These are phyloP conservation scores for Cladosporium halotolerans DNA, from an alignment of 2,329 filamentous ascomycete genomes.

Conservation along the genomic window DNA sequence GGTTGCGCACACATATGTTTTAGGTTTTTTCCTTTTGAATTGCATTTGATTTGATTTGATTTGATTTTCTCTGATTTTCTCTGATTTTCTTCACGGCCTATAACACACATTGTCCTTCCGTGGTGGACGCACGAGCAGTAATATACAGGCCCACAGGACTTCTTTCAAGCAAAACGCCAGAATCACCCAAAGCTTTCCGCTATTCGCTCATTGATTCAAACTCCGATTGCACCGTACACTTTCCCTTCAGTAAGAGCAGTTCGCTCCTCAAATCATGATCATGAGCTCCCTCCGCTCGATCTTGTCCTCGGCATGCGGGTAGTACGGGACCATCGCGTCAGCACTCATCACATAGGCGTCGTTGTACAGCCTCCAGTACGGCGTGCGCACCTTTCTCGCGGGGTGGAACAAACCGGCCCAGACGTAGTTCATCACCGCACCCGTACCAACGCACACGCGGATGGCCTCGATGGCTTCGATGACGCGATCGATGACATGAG, in stretches of 20 bases:
- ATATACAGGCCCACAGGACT: neutral
- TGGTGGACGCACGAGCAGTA: neutral
- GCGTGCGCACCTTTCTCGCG: constrained; percentile 84
- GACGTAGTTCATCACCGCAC: constrained; percentile 93
- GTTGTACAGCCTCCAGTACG: constrained; percentile 96
- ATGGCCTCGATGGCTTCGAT: constrained; percentile 97
- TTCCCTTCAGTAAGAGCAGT: neutral
- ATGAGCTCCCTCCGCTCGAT: constrained; percentile 17
- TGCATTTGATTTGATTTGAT: neutral
- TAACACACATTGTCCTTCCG: neutral
- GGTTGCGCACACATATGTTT: too few relatives aligned
- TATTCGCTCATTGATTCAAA: neutral
- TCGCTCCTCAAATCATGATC: constrained; percentile 16
- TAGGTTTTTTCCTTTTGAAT: too few relatives aligned
- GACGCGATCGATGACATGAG: constrained; percentile 96
- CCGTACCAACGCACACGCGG: constrained; percentile 85
- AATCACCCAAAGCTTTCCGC: neutral
- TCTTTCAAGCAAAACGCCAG: neutral
- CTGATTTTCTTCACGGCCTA: neutral
- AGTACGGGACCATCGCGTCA: constrained; percentile 94
- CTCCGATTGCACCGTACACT: neutral
- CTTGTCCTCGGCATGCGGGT: constrained; percentile 48
- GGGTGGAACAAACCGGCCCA: constrained; percentile 98
- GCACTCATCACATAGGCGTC: constrained; percentile 91
- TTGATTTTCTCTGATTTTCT: neutral